phyloP scores from a whole-genome alignment of 345 rosid genomes.

The Eucalyptus leucophloia region DNA sequence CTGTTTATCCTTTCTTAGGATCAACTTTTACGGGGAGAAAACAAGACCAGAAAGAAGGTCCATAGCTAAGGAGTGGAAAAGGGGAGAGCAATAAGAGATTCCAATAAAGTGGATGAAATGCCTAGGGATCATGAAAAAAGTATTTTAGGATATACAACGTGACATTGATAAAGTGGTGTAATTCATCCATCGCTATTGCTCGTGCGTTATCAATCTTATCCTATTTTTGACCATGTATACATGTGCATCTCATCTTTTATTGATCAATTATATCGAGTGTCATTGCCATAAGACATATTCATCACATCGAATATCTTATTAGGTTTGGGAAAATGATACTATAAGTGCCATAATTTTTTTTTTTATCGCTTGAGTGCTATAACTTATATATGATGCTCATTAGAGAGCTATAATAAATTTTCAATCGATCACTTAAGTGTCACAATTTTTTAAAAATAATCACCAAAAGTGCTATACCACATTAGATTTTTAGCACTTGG shows the following conservation, averaged over 20 bases:
- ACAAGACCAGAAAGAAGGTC: neutral
- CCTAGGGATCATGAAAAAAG: neutral
- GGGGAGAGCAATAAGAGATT: neutral
- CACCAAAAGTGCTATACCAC: too few relatives aligned
- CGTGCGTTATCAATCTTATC: neutral
- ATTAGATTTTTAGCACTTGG: too few relatives aligned
- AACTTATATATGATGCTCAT: too few relatives aligned
- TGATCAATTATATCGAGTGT: neutral
- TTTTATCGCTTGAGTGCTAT: too few relatives aligned
- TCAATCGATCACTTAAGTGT: too few relatives aligned
- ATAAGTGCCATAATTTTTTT: too few relatives aligned
- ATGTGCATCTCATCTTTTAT: neutral
- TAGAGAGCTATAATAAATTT: too few relatives aligned
- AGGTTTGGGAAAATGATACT: too few relatives aligned
- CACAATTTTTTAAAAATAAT: too few relatives aligned
- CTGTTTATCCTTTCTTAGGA: neutral
- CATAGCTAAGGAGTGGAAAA: neutral
- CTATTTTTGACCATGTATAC: neutral
- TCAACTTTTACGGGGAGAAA: neutral
- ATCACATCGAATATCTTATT: neutral
- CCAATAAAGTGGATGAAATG: neutral
- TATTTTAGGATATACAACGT: neutral
- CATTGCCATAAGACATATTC: neutral
- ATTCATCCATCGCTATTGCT: neutral
- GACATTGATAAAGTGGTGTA: neutral